Conservation (phyloP, 179 eudicot genomes). For the Spinacia oleracea region DNA sequence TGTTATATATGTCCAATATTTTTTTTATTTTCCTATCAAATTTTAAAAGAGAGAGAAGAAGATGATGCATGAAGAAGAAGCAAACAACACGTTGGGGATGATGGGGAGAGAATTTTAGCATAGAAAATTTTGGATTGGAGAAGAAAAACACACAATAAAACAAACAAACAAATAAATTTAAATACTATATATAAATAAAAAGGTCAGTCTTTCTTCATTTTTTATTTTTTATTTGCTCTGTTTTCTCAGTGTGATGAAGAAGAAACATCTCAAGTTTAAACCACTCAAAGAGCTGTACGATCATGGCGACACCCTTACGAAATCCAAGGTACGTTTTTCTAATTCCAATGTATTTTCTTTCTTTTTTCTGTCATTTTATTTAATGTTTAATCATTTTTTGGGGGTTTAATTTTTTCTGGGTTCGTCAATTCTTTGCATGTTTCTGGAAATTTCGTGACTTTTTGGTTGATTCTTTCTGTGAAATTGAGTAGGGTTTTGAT, state of each 20-base stretch:
- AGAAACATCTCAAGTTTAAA: slow-evolving; percentile 15
- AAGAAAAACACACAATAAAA: not conserved
- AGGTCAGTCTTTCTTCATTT: slow-evolving; percentile 18
- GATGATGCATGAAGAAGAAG: slow-evolving; percentile 39
- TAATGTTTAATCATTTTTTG: not conserved
- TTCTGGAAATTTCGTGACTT: slow-evolving; percentile 8
- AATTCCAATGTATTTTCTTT: not conserved
- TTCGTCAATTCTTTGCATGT: not conserved
- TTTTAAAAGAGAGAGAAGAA: not conserved
- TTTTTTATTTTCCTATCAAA: not conserved
- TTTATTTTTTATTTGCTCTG: not conserved
- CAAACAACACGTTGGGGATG: slow-evolving; percentile 32
- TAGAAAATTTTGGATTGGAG: slow-evolving; percentile 21
- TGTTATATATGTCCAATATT: not conserved
- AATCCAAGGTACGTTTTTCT: slow-evolving; percentile 31
- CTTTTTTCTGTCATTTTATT: not conserved
- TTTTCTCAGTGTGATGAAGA: slow-evolving; percentile 20
- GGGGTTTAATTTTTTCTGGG: slow-evolving; percentile 15
- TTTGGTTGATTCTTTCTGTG: not conserved
- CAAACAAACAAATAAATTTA: not conserved
- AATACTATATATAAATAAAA: not conserved
- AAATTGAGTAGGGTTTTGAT: slow-evolving; percentile 24
- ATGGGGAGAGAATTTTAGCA: not conserved
- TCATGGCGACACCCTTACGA: slow-evolving; percentile 2
- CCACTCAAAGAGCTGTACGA: slow-evolving; percentile 17